phyloP scores from a whole-genome alignment of 1,284 basidiomycete genomes.

The Ganoderma resinaceum region DNA sequence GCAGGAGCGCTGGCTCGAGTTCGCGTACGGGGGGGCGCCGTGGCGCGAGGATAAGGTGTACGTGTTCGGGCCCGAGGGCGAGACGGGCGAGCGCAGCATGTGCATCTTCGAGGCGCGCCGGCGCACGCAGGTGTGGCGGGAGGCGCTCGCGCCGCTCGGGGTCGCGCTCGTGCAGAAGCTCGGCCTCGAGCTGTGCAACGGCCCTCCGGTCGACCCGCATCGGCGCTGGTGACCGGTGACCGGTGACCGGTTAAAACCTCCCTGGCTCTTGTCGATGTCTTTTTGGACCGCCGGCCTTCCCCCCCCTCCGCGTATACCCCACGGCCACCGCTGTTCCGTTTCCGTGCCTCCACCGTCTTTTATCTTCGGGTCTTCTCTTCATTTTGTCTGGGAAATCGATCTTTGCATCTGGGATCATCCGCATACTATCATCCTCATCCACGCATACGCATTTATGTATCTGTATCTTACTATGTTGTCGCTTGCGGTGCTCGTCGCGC shows the following conservation, averaged over 20 bases:
- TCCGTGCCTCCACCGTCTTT: neutral
- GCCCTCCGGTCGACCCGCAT: slow-evolving; percentile 48
- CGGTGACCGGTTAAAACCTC: neutral
- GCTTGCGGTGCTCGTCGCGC: slow-evolving; percentile 5
- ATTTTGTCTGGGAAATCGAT: neutral
- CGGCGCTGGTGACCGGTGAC: slow-evolving; percentile 13
- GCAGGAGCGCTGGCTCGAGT: slow-evolving; percentile 76
- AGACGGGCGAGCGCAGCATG: slow-evolving; percentile 64
- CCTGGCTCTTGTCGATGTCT: neutral
- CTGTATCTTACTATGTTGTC: slow-evolving; percentile 18
- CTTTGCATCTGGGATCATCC: slow-evolving; percentile 6
- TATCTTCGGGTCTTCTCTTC: slow-evolving; percentile 10
- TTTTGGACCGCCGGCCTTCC: neutral
- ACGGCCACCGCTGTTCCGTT: slow-evolving; percentile 2
- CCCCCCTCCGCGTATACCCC: neutral
- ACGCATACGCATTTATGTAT: slow-evolving; percentile 16
- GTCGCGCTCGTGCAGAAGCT: slow-evolving; percentile 71
- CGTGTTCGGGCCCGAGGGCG: slow-evolving; percentile 78
- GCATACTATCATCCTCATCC: neutral
- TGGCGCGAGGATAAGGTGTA: slow-evolving; percentile 73
- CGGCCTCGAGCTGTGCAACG: slow-evolving; percentile 73
- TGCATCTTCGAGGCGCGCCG: slow-evolving; percentile 61
- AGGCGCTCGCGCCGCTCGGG: slow-evolving; percentile 70
- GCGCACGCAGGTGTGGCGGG: slow-evolving; percentile 61
- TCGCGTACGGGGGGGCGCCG: slow-evolving; percentile 72